Evolutionary conservation across 345 rosid species (phyloP).

Genomic region (Eucalyptus cloeziana): DNA sequence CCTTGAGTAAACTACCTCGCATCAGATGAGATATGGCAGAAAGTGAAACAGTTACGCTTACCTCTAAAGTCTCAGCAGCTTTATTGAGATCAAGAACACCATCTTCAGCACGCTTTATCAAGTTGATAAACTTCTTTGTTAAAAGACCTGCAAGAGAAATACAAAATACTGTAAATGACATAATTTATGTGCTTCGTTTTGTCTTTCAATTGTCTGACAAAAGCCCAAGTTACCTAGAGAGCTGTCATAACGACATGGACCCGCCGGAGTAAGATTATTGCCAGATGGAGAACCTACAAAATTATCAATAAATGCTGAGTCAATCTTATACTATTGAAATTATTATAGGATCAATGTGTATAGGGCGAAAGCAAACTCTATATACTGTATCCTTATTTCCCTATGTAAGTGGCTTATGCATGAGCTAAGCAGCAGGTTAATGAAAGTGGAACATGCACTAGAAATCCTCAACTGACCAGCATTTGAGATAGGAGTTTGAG

Average conservation of each 20-base stretch:
- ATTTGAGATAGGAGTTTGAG: conserved; percentile 48
- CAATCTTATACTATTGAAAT: background rate
- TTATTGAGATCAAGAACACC: conserved; percentile 93
- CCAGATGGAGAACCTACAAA: conserved; percentile 83
- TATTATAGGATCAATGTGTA: background rate
- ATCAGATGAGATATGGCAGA: background rate
- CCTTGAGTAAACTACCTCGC: background rate
- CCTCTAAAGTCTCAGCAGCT: conserved; percentile 95
- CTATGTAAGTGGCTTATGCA: background rate
- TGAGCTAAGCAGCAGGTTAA: background rate
- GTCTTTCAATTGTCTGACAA: background rate
- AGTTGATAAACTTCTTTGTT: conserved; percentile 94
- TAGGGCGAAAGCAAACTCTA: background rate
- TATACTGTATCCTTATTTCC: background rate
- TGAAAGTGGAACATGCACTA: background rate
- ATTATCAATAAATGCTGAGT: conserved; percentile 4
- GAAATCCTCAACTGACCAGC: conserved; percentile 32
- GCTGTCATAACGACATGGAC: conserved; percentile 98
- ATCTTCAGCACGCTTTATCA: conserved; percentile 94
- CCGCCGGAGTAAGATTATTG: conserved; percentile 61
- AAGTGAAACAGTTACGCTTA: conserved; percentile 5
- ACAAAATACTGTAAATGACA: background rate
- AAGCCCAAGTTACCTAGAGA: conserved; percentile 56
- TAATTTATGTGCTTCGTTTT: background rate
- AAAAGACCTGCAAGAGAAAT: conserved; percentile 50